Percentiles rank a stretch among this genome's conserved stretches.
These are phyloP conservation scores for Lipomyces chichibuensis DNA, from an alignment of 805 yeast species.

Conservation along the genomic window DNA sequence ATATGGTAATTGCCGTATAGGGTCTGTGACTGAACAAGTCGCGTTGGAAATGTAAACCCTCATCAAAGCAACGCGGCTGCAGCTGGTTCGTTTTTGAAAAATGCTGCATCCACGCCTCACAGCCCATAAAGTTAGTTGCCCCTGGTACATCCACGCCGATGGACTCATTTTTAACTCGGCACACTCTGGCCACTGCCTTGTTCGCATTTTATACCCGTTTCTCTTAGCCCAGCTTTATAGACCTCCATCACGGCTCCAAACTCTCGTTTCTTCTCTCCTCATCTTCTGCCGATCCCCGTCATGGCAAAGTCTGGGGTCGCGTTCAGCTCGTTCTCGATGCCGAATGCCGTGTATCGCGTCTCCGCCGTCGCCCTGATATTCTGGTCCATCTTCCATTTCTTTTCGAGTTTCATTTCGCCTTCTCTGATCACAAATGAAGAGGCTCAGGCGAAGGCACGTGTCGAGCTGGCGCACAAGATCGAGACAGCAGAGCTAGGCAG, in stretches of 20 bases:
- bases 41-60: no score
- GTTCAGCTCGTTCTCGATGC: conserved; percentile 22
- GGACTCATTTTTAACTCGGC: neutral
- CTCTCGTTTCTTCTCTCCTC: conserved; percentile 5
- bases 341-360: conserved; percentile 31
- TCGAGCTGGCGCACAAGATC: conserved; percentile 22
- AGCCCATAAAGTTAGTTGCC: neutral
- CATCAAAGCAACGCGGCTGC: neutral
- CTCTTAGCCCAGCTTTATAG: neutral
- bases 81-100: neutral
- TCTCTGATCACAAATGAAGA: conserved; percentile 24
- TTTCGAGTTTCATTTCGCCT: conserved; percentile 15
- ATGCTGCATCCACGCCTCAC: neutral
- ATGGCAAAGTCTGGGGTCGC: conserved; percentile 27
- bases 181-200: neutral
- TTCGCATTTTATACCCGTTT: neutral
- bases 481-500: conserved; percentile 25
- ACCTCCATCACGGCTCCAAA: neutral
- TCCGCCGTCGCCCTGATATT: conserved; percentile 25
- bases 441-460: conserved; percentile 32
- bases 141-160: neutral
- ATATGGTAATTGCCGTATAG: no score
- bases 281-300: conserved; percentile 7
- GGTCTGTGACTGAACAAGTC: no score
- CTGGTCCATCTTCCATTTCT: conserved; percentile 27